Evolutionary conservation across 2,329 filamentous ascomycete genomes (phyloP).

Genomic region (Fusarium sp.): DNA sequence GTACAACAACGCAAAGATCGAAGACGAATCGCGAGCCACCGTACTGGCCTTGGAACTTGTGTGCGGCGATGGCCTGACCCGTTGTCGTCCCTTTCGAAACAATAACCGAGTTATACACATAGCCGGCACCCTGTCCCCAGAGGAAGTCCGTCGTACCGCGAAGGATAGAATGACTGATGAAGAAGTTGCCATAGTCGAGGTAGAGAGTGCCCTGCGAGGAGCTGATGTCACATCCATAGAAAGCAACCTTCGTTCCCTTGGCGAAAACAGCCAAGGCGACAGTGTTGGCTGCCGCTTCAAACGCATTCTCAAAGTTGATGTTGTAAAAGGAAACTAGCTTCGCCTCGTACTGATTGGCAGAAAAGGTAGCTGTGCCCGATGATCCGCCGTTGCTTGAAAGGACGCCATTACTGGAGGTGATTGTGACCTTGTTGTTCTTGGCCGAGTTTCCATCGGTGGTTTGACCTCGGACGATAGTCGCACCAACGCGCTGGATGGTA

Average conservation of each 20-base stretch:
- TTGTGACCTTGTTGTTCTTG: conserved; percentile 67
- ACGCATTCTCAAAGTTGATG: conserved; percentile 46
- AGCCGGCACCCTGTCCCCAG: conserved; percentile 41
- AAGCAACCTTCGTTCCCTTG: conserved; percentile 52
- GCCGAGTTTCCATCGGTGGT: conserved; percentile 59
- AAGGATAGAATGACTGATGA: conserved; percentile 35
- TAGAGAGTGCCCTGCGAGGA: conserved; percentile 40
- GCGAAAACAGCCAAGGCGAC: conserved; percentile 42
- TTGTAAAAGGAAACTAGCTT: conserved; percentile 47
- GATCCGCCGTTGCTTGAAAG: conserved; percentile 34
- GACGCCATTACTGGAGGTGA: conserved; percentile 41
- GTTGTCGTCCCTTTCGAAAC: conserved; percentile 21
- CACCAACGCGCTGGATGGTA: conserved; percentile 51
- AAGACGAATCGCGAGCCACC: conserved; percentile 55
- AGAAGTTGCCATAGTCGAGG: conserved; percentile 40
- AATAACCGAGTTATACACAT: conserved; percentile 42
- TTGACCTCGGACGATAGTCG: conserved; percentile 58
- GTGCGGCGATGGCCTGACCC: conserved; percentile 45
- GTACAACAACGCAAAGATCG: conserved; percentile 54
- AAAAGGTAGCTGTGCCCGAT: conserved; percentile 40
- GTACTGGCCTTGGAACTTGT: conserved; percentile 43
- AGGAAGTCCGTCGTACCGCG: conserved; percentile 39
- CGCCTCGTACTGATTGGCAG: conserved; percentile 45
- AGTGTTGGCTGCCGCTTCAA: conserved; percentile 24
- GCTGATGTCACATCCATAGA: conserved; percentile 53